Percentiles rank a stretch among this genome's conserved stretches.
These are phyloP conservation scores for Debaryomycetaceae sp. DNA, from an alignment of 1,139 yeast species.

Conservation along the genomic window DNA sequence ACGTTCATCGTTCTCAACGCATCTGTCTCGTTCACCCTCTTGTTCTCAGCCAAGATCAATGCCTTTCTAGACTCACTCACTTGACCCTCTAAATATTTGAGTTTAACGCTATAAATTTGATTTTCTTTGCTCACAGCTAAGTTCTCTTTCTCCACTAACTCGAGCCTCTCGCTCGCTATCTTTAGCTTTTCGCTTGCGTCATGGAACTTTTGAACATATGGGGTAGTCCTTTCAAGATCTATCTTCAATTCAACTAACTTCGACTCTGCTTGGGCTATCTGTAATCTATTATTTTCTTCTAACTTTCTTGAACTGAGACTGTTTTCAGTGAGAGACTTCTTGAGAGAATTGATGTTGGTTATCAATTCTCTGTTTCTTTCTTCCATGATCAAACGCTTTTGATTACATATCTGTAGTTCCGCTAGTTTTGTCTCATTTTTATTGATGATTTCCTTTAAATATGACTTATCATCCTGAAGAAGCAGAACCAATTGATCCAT, in stretches of 20 bases:
- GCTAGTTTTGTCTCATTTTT: neutral
- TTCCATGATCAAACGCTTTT: neutral
- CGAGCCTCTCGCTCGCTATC: neutral
- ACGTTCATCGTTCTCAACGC: neutral
- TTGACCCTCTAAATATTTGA: neutral
- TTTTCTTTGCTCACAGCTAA: neutral
- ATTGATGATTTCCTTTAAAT: neutral
- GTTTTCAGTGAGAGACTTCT: neutral
- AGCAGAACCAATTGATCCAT: neutral
- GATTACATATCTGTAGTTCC: neutral
- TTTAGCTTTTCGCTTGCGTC: neutral
- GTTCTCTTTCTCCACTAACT: neutral
- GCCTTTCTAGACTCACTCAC: neutral
- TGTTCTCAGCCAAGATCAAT: neutral
- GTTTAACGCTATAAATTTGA: neutral
- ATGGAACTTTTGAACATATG: neutral
- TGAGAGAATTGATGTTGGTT: neutral
- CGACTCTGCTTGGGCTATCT: neutral
- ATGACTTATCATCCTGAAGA: neutral
- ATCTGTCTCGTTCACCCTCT: neutral
- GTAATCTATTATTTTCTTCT: neutral
- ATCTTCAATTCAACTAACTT: neutral
- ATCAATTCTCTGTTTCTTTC: neutral
- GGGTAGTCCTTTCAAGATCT: neutral
- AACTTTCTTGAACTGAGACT: neutral